Conservation (phyloP, 306 rosid genomes). For the Carpinus viminea region DNA sequence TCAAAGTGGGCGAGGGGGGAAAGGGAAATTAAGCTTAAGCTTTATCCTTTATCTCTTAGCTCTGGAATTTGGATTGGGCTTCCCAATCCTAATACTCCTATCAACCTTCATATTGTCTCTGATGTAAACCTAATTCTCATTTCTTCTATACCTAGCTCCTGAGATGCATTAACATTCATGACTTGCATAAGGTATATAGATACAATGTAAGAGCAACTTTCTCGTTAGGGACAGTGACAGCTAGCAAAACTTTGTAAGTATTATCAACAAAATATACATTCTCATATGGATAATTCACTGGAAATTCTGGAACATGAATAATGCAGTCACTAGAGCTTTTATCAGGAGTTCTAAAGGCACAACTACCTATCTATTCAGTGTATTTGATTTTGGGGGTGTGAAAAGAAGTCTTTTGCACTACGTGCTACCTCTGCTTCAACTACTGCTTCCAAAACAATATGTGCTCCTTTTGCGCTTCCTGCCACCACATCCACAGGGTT, state of each 20-base stretch:
- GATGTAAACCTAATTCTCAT: too few species aligned
- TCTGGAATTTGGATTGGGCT: too few species aligned
- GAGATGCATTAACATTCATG: too few species aligned
- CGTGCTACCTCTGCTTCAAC: conserved; percentile 88
- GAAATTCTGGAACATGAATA: neutral
- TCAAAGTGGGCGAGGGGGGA: too few species aligned
- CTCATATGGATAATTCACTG: neutral
- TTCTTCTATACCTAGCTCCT: too few species aligned
- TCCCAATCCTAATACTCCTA: too few species aligned
- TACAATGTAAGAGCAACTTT: too few species aligned
- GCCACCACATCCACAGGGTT: conserved; percentile 37
- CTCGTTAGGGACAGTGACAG: too few species aligned
- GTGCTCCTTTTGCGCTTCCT: conserved; percentile 68
- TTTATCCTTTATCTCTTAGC: too few species aligned
- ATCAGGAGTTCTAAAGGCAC: neutral
- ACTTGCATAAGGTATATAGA: too few species aligned
- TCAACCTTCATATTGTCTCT: too few species aligned
- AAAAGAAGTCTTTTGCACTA: conserved; percentile 81
- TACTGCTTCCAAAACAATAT: conserved; percentile 74
- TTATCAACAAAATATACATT: neutral
- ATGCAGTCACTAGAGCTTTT: neutral
- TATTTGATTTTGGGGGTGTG: conserved; percentile 61
- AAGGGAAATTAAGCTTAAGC: too few species aligned
- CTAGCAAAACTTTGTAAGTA: neutral
- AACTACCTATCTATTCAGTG: neutral